A percentile compares a stretch with the other conserved stretches of the same genome.
phyloP scores from a whole-genome alignment of 2,329 filamentous ascomycete genomes.

The Monosporascus sp. region DNA sequence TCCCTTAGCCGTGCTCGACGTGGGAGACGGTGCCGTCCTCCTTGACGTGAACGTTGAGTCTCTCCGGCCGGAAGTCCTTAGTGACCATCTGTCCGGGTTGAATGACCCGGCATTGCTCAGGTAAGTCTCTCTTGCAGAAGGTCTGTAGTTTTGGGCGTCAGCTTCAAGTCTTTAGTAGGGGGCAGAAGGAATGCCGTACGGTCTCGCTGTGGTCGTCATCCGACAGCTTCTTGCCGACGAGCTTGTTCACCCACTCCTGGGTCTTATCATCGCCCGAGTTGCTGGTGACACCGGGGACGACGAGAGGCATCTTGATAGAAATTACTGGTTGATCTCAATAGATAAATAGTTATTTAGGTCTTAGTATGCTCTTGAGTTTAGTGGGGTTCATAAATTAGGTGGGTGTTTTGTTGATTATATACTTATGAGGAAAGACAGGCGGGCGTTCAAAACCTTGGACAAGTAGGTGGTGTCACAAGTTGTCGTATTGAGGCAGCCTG shows the following conservation, averaged over 20 bases:
- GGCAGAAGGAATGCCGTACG: conserved; percentile 31
- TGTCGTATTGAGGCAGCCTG: not conserved
- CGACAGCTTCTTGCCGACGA: conserved; percentile 58
- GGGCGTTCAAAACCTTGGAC: not conserved
- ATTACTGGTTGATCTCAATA: not conserved
- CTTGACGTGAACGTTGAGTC: conserved; percentile 55
- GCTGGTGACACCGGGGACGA: conserved; percentile 52
- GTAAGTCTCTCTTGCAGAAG: conserved; percentile 57
- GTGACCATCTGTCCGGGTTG: conserved; percentile 53
- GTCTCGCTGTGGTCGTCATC: conserved; percentile 46
- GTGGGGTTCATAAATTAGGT: not conserved
- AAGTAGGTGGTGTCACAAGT: not conserved
- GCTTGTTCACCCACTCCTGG: conserved; percentile 56
- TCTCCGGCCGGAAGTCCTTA: conserved; percentile 47
- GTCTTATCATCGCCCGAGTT: conserved; percentile 36
- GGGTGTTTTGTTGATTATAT: not conserved
- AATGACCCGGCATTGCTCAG: conserved; percentile 51
- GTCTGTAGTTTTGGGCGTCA: conserved; percentile 32
- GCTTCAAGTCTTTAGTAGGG: not conserved
- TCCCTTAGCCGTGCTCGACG: conserved; percentile 48
- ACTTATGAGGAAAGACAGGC: not conserved
- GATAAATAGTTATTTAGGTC: not conserved
- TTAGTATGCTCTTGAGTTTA: not conserved
- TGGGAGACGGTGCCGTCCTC: conserved; percentile 57
- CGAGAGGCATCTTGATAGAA: conserved; percentile 56